Evolutionary conservation across 139 green algal genomes (phyloP), one percentile per base, ranked within the genome.

Genomic region (Micractinium conductrix): DNA sequence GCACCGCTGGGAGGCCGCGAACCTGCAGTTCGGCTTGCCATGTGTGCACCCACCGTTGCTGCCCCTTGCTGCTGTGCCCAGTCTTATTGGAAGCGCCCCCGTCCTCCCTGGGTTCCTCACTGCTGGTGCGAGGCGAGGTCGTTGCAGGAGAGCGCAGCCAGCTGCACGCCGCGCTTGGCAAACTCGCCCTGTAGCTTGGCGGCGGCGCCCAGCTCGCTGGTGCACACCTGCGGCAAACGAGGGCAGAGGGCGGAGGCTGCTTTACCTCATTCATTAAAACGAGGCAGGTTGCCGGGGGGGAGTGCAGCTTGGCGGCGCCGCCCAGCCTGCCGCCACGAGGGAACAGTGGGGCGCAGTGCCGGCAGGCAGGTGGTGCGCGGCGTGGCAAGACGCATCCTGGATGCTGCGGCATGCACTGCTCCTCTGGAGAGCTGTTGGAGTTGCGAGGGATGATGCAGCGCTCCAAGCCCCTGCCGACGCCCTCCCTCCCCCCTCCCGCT

Each of bases 101-200:
- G n/a, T n/a, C n/a, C n/a, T n/a, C n/a, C n/a, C n/a, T n/a, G 53
- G 53, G 55, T 22, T 22, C 55, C 63, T 50, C 80, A 88, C 45
- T 89, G 44, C 74, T 92, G 88, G 88, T 95, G 92, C 17, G 60
- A 85, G 10, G 95, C 91, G 14, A 85, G 75, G n/a, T 87, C 78
- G 81, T 95, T 93, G 87, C 89, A 95, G 35, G 69, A 87, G 33
- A 95, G 84, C 5, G 89, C 93, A 35, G 87, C 80, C 72, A 95
- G 68, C 87, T 96, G 92, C 38, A 95, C 87, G 37, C 92, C 89
- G 22, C 89, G 79, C 71, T 87, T 69, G 1, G 44, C 43, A 65
- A 92, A 92, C 58, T 90, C 79, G 16, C 74, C 69, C 74, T 90
- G 87, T 26, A 92, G 74, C 84, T 91, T 91, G 69, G 83, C 78